Evolutionary conservation across 2,329 filamentous ascomycete species (phyloP), one percentile per base, ranked within the genome.

Genomic region (Ophiocordyceps robertsii): DNA sequence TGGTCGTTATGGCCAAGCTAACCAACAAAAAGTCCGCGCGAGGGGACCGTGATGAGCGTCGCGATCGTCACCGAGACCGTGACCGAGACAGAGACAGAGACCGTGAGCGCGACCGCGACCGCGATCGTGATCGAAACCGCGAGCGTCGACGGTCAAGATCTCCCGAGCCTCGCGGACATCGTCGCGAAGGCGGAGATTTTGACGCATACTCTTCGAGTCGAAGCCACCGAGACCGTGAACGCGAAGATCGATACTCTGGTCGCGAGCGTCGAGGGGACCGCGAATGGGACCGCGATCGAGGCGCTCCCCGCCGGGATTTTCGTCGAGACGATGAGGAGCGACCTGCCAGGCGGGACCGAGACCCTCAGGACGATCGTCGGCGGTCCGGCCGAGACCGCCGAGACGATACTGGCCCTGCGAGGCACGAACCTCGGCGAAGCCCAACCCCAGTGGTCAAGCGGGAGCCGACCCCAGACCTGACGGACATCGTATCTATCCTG

Each of bases 381-480:
- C 68, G 72, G 46, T 68, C 67, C 38, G 68, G 70, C 30, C 62
- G 68, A 47, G 67, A 70, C 37, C 58, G 65, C 49, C 58, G 62
- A 29, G 49, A 51, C 21, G 62, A 66, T 8, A 62, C 59, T 38
- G 62, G 54, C 11, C 61, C 57, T 42, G 61, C 61, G 14, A 55
- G 62, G 41, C 65, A 71, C 29, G 69, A 76, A 51, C 67, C 72
- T 53, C 81, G 78, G 54, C 80, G 84, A 52, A 94, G 84, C 55
- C 77, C 82, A 16, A 84, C 82, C 32, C 84, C 85, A 27, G 79
- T 80, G 10, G 93, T 93, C 70, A 92, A 90, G 68, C 83, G 86
- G 61, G 92, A 98, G 63, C 87, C 92, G 8, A 98, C 92, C 1
- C 93, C 92, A 31, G 93, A 99, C 61, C 70, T 99, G 58, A 93